Conservation (phyloP, 176 grass and related monocot species). For the Bolboschoenus planiculmis region DNA sequence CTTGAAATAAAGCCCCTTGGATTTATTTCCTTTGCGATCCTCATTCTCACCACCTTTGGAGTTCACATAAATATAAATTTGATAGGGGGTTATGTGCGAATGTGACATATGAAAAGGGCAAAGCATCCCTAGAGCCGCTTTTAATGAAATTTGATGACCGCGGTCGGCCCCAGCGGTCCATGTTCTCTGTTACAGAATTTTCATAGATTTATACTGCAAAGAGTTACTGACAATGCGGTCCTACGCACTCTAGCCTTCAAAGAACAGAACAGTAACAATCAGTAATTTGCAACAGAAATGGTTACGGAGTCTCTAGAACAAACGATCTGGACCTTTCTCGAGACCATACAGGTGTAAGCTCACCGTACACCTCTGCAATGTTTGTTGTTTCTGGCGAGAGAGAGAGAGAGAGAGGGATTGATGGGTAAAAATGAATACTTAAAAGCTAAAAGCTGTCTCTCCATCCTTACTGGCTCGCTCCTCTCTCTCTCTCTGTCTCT, state of each 20-base stretch:
- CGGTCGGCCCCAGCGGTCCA: background rate
- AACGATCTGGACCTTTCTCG: background rate
- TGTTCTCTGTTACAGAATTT: background rate
- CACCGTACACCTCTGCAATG: background rate
- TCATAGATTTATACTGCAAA: background rate
- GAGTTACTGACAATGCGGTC: background rate
- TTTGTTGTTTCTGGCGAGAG: background rate
- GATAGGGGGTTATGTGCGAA: background rate
- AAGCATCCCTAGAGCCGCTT: background rate
- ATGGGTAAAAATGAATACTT: background rate
- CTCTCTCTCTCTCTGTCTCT: background rate
- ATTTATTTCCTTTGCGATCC: background rate
- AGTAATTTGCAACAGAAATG: background rate
- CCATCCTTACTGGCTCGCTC: background rate
- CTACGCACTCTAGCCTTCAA: background rate
- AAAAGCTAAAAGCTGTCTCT: background rate
- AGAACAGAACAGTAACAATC: too few relatives aligned
- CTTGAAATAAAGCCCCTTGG: background rate
- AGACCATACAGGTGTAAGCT: background rate
- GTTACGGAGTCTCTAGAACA: background rate
- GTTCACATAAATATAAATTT: background rate
- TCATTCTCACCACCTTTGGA: background rate
- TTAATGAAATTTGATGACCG: background rate
- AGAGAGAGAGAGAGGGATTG: slow-evolving; percentile 8
- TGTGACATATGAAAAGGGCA: background rate